Evolutionary conservation across 345 rosid species (phyloP).

Genomic region (Aquilaria sinensis): DNA sequence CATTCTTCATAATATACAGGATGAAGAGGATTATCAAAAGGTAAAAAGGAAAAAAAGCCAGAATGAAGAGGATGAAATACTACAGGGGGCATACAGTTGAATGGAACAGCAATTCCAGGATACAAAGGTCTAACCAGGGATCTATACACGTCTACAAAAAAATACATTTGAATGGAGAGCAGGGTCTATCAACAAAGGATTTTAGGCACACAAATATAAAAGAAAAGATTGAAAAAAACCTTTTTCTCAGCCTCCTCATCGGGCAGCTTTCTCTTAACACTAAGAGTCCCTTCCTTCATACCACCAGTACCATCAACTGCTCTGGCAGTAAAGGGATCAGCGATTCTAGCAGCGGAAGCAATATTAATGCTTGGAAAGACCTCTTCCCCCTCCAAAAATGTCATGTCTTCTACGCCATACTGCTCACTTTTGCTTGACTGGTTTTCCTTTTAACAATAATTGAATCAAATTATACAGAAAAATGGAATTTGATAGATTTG

Average conservation of each 20-base stretch:
- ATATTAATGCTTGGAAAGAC: constrained; percentile 39
- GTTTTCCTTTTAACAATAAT: constrained; percentile 31
- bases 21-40: neutral
- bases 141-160: no score
- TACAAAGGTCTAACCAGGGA: no score
- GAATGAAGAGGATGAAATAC: neutral
- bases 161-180: no score
- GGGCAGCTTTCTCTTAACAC: constrained; percentile 60
- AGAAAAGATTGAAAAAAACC: constrained; percentile 28
- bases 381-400: constrained; percentile 74
- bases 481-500: no score
- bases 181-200: neutral
- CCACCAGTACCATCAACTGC: constrained; percentile 37
- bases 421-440: constrained; percentile 24
- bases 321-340: constrained; percentile 35
- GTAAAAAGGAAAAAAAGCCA: constrained; percentile 11
- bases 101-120: no score
- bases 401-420: constrained; percentile 79
- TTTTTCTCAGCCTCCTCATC: constrained; percentile 57
- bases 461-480: neutral
- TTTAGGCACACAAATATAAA: neutral
- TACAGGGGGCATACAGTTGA: no score
- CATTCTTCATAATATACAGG: no score
- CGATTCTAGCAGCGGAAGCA: constrained; percentile 32
- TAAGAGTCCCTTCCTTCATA: constrained; percentile 30